These are phyloP conservation scores for Aspergillus bombycis DNA, from an alignment of 2,329 filamentous ascomycete species.

Conservation along the genomic window DNA sequence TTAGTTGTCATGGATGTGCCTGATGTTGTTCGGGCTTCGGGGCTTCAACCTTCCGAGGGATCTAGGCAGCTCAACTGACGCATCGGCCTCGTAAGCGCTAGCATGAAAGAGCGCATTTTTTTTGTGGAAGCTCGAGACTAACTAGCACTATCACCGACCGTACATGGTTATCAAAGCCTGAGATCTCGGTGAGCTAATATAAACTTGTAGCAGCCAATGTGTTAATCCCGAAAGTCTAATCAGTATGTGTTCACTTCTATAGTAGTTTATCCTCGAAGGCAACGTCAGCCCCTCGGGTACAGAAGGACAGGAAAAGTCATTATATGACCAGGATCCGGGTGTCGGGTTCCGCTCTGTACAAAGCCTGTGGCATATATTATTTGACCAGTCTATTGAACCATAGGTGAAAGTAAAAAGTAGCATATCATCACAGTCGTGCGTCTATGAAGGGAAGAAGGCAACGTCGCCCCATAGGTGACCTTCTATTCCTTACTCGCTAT, in stretches of 20 bases:
- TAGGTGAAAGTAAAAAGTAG: neutral
- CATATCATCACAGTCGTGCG: slow-evolving; percentile 26
- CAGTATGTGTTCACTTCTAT: neutral
- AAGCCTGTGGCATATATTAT: neutral
- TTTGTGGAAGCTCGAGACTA: neutral
- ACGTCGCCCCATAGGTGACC: neutral
- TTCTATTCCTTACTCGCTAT: slow-evolving; percentile 38
- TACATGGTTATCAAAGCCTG: neutral
- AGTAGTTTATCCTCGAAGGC: neutral
- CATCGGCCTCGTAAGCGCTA: neutral
- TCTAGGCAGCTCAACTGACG: neutral
- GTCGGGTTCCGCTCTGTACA: neutral
- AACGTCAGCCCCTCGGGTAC: neutral
- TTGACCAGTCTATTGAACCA: slow-evolving; percentile 2
- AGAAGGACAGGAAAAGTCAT: slow-evolving; percentile 18
- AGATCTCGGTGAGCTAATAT: neutral
- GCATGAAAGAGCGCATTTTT: neutral
- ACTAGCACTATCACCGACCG: neutral
- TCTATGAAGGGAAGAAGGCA: slow-evolving; percentile 15
- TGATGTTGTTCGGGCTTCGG: neutral
- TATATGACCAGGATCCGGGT: neutral
- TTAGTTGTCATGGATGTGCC: neutral
- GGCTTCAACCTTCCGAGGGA: neutral
- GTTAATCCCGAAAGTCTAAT: neutral
- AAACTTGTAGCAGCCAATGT: neutral